phyloP scores from a whole-genome alignment of 1,284 basidiomycete genomes.

The Malassezia psittaci region DNA sequence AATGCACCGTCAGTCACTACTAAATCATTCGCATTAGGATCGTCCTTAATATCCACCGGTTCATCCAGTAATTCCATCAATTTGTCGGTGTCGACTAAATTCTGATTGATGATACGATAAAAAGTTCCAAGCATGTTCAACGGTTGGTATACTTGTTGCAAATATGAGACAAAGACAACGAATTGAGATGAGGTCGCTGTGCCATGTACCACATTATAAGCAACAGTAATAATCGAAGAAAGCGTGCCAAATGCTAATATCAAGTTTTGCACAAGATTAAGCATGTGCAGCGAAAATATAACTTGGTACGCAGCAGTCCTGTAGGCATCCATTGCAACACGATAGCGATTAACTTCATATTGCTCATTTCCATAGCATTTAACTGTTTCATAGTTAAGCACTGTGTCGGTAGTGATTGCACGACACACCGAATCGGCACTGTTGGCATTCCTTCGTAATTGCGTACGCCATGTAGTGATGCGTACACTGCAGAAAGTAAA shows the following conservation, averaged over 20 bases:
- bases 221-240: slow-evolving; percentile 30
- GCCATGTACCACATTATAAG: slow-evolving; percentile 25
- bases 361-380: slow-evolving; percentile 74
- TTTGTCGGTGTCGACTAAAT: slow-evolving; percentile 56
- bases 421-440: slow-evolving; percentile 36
- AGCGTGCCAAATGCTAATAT: slow-evolving; percentile 39
- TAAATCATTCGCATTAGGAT: slow-evolving; percentile 63
- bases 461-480: slow-evolving; percentile 63
- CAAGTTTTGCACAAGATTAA: slow-evolving; percentile 40
- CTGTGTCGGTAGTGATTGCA: slow-evolving; percentile 37
- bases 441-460: slow-evolving; percentile 52
- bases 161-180: slow-evolving; percentile 68
- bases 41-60: slow-evolving; percentile 65
- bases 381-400: slow-evolving; percentile 47
- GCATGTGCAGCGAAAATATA: slow-evolving; percentile 35
- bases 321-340: slow-evolving; percentile 63
- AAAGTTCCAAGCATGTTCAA: slow-evolving; percentile 37
- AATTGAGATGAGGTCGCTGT: slow-evolving; percentile 53
- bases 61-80: slow-evolving; percentile 47
- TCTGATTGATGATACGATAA: slow-evolving; percentile 47
- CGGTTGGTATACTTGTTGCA: slow-evolving; percentile 57
- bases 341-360: slow-evolving; percentile 65
- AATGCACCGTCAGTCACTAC: slow-evolving; percentile 64
- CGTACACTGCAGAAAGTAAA: slow-evolving; percentile 62
- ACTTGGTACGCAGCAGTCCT: slow-evolving; percentile 66